Base-by-base conservation (phyloP, 306 rosid genomes). In the Cicer bijugum region DNA sequence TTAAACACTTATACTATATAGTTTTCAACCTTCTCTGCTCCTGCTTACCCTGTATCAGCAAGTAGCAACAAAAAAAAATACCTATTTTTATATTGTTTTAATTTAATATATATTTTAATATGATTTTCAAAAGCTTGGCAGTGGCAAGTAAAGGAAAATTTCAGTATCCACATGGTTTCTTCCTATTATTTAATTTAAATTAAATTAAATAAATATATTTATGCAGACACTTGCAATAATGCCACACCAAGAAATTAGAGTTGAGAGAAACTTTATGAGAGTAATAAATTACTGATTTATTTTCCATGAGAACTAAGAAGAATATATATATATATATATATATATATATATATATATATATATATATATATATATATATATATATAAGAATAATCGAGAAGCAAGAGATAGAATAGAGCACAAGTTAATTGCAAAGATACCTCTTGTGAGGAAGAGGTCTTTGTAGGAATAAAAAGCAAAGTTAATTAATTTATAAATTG, bases 21-120 rank as follows among this genome's bases (percentile, higher is more conserved):
- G 47, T 53, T 64, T 71, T 76, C 38, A 65, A 50, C 9, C 42
- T 65, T 65, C 81, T 63, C 60, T 74, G 44, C 35, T 45, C 57
- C 64, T 63, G 58, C 72, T 51, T 56, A 58, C 67, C 12, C 64
- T 51, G 55, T 16, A 63, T 50, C 16, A 42, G 9, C 50, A 51
- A 43, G 17, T 39, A 33, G 43, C 46, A 72, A 17, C 4, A 28
- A 28, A 23, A 17, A 28, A 28, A 28, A 23, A 23, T 0, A 28
- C 0, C 20, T 8, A 60, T 58, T 35, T 42, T 8, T 16, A 16
- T 16, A 17, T 53, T 16, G 8, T 7, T 62, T 16, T 42, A 20
- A 8, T 15, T 42, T 40, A 19, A n/a, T 68, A 46, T 8, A n/a
- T 68, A 46, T 8, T 8, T 64, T 50, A 12, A 20, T 50, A 55